Base-by-base conservation (phyloP, 257 asterid species). In the Scutellaria minor region DNA sequence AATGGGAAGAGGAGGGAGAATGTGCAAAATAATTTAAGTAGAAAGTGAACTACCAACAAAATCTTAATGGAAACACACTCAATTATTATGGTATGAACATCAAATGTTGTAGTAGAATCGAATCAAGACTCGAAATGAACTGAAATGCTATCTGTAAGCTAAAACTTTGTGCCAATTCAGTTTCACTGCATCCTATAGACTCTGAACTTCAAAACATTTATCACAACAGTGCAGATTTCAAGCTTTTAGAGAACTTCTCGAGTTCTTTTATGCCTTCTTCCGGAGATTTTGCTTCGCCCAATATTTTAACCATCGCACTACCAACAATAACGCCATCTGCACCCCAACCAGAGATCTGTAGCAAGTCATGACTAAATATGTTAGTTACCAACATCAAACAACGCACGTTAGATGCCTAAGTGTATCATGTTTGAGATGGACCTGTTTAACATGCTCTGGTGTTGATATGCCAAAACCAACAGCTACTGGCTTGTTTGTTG, bases 271-370 rank as follows among this genome's bases (percentile, higher is more conserved):
- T 63, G 24, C 96, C 96, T 76, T 92, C 96, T 80, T 88, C 90
- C 0, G 96, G 94, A 1, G 96, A 88, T 77, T 81, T 90, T 55
- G 98, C 96, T 9, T 87, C 94, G 6, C 87, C 95, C n/a, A 92
- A 73, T 69, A 90, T 64, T 84, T 76, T 88, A 6, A 92, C 96
- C 62, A 92, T 76, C n/a, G 98, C 98, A 48, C 96, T 92, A 1
- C 98, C 98, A 52, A 92, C 92, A 70, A 92, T 92, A 75, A 92
- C 96, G 2, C 98, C 98, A 31, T 90, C 98, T 15, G 98, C 98
- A 76, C 98, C 98, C 96, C 98, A 92, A 53, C 73, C 88, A 4
- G 87, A 94, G 68, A 92, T 83, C 98, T 92, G 90, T 67, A 72
- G 47, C 40, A 18, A 61, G 24, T 20, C 4, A 37, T n/a, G 57